Evolutionary conservation across 2,329 filamentous ascomycete species (phyloP).

Genomic region (Aureobasidium sp.): DNA sequence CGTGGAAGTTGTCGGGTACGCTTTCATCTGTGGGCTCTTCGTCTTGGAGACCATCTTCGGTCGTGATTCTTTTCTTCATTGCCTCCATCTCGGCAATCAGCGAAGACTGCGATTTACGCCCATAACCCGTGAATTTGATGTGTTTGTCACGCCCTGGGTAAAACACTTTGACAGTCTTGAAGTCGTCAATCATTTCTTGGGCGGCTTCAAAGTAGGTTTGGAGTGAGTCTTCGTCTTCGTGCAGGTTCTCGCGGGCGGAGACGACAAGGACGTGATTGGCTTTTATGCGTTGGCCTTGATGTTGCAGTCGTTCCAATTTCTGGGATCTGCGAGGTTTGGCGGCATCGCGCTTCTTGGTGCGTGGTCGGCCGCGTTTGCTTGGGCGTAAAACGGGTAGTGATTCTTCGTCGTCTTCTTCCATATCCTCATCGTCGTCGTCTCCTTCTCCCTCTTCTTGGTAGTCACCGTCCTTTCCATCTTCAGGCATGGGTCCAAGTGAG

Average conservation of each 20-base stretch:
- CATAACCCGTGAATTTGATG: slow-evolving; percentile 40
- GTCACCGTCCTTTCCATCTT: background rate
- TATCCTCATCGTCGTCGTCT: background rate
- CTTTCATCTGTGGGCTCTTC: slow-evolving; percentile 20
- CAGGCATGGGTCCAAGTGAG: background rate
- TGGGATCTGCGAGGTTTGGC: slow-evolving; percentile 9
- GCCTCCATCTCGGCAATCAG: slow-evolving; percentile 26
- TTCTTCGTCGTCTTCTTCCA: background rate
- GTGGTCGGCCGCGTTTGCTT: background rate
- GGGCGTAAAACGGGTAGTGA: background rate
- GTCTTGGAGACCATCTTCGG: slow-evolving; percentile 25
- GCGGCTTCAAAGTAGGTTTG: slow-evolving; percentile 55
- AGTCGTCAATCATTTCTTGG: slow-evolving; percentile 52
- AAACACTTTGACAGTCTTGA: slow-evolving; percentile 53
- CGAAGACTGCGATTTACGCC: slow-evolving; percentile 18
- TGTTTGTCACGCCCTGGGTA: slow-evolving; percentile 47
- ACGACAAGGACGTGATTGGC: slow-evolving; percentile 37
- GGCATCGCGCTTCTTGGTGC: background rate
- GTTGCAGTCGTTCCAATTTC: slow-evolving; percentile 6
- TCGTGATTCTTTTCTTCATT: slow-evolving; percentile 39
- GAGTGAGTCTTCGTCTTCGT: slow-evolving; percentile 42
- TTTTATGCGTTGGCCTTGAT: slow-evolving; percentile 19
- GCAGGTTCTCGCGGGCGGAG: slow-evolving; percentile 42
- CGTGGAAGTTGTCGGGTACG: slow-evolving; percentile 56
- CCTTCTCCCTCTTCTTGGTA: slow-evolving; percentile 3